These are phyloP conservation scores for Trichophyton schoenleinii DNA, from an alignment of 2,329 filamentous ascomycete genomes.

Conservation along the genomic window DNA sequence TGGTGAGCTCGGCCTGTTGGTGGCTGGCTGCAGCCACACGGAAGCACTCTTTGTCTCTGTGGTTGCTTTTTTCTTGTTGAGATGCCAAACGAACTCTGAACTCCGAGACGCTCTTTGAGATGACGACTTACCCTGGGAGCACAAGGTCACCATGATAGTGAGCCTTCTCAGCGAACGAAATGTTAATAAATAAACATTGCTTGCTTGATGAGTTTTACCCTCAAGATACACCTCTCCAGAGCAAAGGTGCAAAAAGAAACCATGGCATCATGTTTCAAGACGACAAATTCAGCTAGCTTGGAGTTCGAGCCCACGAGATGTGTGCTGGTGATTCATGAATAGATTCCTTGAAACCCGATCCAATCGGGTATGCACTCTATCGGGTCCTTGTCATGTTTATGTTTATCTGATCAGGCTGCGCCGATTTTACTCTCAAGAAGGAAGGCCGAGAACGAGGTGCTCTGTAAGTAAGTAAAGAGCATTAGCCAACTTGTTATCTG, in stretches of 20 bases:
- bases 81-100: not conserved
- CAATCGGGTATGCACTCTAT: not conserved
- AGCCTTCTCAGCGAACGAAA: too few species aligned
- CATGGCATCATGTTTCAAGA: not conserved
- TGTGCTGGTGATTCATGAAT: not conserved
- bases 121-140: too few species aligned
- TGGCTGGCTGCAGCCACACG: not conserved
- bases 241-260: not conserved
- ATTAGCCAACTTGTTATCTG: too few species aligned
- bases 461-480: too few species aligned
- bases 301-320: not conserved
- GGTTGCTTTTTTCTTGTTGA: not conserved
- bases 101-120: too few species aligned
- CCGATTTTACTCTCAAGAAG: not conserved
- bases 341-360: not conserved
- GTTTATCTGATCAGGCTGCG: not conserved
- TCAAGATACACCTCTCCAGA: not conserved
- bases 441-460: too few species aligned
- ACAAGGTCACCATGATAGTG: too few species aligned
- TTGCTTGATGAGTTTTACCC: too few species aligned
- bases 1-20: not conserved
- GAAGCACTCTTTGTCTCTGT: not conserved
- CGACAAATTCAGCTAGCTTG: not conserved
- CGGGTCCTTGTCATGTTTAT: not conserved
- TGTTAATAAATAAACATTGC: too few species aligned